Conservation (phyloP, 164 flowering plant genomes). For the Vitis amurensis region DNA sequence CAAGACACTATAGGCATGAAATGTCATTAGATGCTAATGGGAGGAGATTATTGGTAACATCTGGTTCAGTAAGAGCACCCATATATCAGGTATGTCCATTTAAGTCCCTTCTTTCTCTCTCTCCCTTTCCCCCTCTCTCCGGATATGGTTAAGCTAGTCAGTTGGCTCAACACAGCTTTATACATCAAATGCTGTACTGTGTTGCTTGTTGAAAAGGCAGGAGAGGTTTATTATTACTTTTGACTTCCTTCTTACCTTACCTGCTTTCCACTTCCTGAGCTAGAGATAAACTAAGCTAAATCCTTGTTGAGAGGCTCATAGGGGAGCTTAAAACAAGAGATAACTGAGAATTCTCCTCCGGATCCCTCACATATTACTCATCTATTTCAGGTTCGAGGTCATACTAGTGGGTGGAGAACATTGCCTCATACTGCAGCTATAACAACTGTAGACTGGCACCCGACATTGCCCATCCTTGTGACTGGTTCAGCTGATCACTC, state of each 20-base stretch:
- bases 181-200: too few relatives aligned
- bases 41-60: conserved; percentile 72
- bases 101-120: neutral
- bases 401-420: conserved; percentile 54
- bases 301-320: too few relatives aligned
- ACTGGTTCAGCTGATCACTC: conserved; percentile 97
- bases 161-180: too few relatives aligned
- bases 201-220: too few relatives aligned
- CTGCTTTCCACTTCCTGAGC: too few relatives aligned
- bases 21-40: conserved; percentile 84
- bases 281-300: too few relatives aligned
- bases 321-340: too few relatives aligned
- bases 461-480: conserved; percentile 74
- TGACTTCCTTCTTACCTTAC: too few relatives aligned
- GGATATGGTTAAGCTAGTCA: too few relatives aligned
- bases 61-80: conserved; percentile 79
- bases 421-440: conserved; percentile 78
- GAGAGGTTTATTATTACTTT: too few relatives aligned
- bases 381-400: conserved; percentile 56
- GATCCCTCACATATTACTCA: neutral
- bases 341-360: too few relatives aligned
- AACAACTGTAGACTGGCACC: conserved; percentile 97
- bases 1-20: conserved; percentile 55
- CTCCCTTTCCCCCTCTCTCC: conserved; percentile 2
- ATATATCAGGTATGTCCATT: conserved; percentile 66